Percentiles rank a stretch among this genome's conserved stretches.
phyloP scores from a whole-genome alignment of 164 flowering plant species.

The Piper betle region DNA sequence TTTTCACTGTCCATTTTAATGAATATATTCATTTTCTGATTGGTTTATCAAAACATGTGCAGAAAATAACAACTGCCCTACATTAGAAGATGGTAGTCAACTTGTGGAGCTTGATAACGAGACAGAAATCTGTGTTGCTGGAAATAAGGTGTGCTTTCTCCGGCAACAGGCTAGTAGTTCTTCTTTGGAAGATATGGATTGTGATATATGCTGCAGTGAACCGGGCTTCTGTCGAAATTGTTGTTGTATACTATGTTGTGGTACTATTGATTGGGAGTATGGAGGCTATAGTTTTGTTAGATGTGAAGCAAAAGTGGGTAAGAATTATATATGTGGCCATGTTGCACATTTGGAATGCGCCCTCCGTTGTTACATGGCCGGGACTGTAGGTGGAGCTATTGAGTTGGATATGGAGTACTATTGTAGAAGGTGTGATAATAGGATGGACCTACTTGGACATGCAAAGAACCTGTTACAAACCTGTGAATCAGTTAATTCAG shows the following conservation, averaged over 20 bases:
- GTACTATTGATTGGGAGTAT: conserved; percentile 12
- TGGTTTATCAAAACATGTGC: background rate
- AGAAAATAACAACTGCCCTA: background rate
- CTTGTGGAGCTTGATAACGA: conserved; percentile 13
- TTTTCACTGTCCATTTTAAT: background rate
- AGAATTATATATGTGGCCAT: conserved; percentile 57
- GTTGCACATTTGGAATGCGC: conserved; percentile 75
- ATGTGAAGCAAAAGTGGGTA: conserved; percentile 47
- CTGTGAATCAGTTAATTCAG: conserved; percentile 40
- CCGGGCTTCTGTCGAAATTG: conserved; percentile 22
- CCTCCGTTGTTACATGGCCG: conserved; percentile 71
- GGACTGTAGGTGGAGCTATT: conserved; percentile 72
- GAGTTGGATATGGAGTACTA: conserved; percentile 72
- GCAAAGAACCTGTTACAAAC: conserved; percentile 29
- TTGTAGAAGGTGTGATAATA: conserved; percentile 85
- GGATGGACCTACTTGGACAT: conserved; percentile 53
- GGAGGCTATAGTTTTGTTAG: conserved; percentile 41
- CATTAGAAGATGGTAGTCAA: background rate
- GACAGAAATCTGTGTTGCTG: conserved; percentile 42
- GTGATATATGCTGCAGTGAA: conserved; percentile 48
- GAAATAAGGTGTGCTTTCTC: conserved; percentile 40
- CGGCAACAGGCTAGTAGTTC: conserved; percentile 12
- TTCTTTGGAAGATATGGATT: conserved; percentile 29
- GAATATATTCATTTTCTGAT: background rate
- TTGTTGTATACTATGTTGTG: conserved; percentile 75